Base-by-base conservation (phyloP, 1,284 basidiomycete genomes). In the Ustilago tritici region DNA sequence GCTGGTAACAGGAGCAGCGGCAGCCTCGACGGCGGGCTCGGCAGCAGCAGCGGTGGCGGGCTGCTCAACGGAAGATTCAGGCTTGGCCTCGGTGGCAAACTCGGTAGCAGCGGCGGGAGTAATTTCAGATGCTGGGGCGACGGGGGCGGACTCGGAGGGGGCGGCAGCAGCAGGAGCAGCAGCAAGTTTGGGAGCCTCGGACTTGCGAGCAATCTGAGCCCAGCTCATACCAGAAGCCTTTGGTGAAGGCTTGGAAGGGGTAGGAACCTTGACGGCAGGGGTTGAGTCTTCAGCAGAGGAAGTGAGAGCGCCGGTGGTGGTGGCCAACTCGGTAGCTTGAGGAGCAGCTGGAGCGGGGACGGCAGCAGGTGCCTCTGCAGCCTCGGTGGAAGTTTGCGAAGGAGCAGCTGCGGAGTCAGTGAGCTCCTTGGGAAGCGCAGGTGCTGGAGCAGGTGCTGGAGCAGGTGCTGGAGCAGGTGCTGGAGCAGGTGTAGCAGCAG, bases 141-240 rank as follows among this genome's bases (percentile, higher is more conserved):
- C 57, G 31, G 64, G 40, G 15, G 61, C 54, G 15, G 38, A 12
- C 49, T 64, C 64, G 31, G 66, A 43, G 11, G 62, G 19, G 41
- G 70, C 56, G n/a, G 62, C 56, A 43, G 46, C 54, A 50, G 57
- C 59, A 14, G 65, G 41, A 31, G 61, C 58, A 57, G 70, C 57
- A 34, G 55, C 67, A 41, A 72, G 71, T 72, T 81, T 81, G 59
- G 81, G 78, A 32, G 80, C 68, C 65, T 84, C 81, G 31, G 70
- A 78, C 68, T 79, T 70, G 60, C 82, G 81, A 47, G 84, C 84
- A 38, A 85, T 81, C 68, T 85, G 84, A 59, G 84, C 84, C 84
- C 84, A 85, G 79, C 81, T 85, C 84, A 81, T 80, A 53, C 68
- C 69, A 46, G 63, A 58, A 49, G 70, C 47, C 61, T 67, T 72